Conservation (phyloP, 768 basidiomycete species). For the Tubosaeta sp. region DNA sequence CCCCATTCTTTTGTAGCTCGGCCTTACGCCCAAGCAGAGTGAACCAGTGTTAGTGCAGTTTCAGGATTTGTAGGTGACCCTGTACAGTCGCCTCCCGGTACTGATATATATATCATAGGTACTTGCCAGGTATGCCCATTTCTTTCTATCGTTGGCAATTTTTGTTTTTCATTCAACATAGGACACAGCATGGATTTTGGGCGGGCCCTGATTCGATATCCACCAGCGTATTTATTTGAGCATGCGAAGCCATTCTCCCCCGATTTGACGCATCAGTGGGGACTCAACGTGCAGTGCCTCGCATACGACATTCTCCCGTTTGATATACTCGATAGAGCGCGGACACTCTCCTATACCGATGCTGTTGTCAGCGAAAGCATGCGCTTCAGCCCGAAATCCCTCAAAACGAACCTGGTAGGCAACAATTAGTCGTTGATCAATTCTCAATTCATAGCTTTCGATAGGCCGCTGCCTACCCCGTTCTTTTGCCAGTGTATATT, state of each 20-base stretch:
- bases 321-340: conserved; percentile 37
- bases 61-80: conserved; percentile 44
- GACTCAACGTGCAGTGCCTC: conserved; percentile 47
- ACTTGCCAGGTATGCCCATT: conserved; percentile 25
- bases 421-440: not conserved
- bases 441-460: conserved; percentile 4
- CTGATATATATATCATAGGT: conserved; percentile 22
- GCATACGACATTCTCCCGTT: conserved; percentile 57
- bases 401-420: conserved; percentile 45
- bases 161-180: conserved; percentile 3
- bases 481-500: conserved; percentile 63
- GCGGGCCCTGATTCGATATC: conserved; percentile 36
- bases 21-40: conserved; percentile 23
- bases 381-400: conserved; percentile 39
- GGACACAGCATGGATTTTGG: conserved; percentile 36
- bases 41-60: conserved; percentile 33
- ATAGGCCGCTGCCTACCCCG: conserved; percentile 57
- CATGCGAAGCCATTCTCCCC: conserved; percentile 45
- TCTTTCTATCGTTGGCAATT: not conserved
- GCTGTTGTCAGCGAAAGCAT: conserved; percentile 36
- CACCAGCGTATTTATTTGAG: conserved; percentile 11
- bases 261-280: conserved; percentile 45
- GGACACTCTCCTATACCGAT: conserved; percentile 33
- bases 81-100: not conserved
- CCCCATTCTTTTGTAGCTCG: conserved; percentile 1